Evolutionary conservation across 192 early-diverging fungal genomes (phyloP).

Genomic region (Funneliformis mosseae): DNA sequence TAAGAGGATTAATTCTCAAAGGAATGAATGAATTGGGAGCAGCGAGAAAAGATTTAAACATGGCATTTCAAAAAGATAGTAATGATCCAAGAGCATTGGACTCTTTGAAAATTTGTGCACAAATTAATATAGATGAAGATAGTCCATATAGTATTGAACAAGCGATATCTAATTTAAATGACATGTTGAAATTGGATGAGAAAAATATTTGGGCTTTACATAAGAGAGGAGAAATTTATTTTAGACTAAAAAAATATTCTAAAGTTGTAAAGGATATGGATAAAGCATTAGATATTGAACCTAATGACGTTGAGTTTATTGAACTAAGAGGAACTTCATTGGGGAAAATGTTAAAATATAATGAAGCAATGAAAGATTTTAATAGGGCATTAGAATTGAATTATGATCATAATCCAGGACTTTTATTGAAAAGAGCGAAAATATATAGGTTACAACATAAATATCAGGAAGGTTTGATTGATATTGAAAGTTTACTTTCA

Average conservation of each 20-base stretch:
- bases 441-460: background rate
- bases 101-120: conserved; percentile 15
- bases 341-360: background rate
- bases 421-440: conserved; percentile 1
- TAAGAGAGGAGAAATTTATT: background rate
- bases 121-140: background rate
- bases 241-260: background rate
- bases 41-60: conserved; percentile 8
- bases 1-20: background rate
- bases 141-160: background rate
- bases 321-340: background rate
- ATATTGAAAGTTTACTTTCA: conserved; percentile 7
- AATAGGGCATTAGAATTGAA: background rate
- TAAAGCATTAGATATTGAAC: background rate
- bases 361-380: conserved; percentile 27
- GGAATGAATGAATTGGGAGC: background rate
- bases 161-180: background rate
- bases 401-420: background rate
- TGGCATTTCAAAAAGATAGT: background rate
- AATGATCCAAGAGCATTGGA: conserved; percentile 13
- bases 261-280: background rate
- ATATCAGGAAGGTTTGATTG: background rate
- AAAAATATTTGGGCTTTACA: background rate
- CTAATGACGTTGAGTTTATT: background rate
- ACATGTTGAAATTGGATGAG: background rate